Conservation (phyloP, 148 eudicot species). For the Pouteria glomerata region DNA sequence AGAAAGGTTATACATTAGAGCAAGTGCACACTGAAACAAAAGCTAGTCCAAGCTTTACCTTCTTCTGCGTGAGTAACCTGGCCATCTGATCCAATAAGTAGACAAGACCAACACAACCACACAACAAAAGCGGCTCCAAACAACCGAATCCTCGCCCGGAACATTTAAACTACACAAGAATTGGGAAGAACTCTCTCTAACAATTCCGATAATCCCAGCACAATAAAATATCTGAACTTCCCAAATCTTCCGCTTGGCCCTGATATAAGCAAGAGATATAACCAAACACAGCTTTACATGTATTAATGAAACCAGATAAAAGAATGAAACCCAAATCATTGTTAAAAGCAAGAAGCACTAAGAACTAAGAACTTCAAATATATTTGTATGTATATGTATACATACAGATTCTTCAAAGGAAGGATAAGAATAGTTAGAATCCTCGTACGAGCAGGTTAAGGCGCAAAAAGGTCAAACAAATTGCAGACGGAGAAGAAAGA, state of each 20-base stretch:
- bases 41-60: slow-evolving; percentile 14
- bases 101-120: slow-evolving; percentile 12
- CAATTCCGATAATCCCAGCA: neutral
- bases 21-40: neutral
- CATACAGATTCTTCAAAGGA: neutral
- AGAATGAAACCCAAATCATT: neutral
- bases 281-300: neutral
- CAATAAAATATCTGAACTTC: neutral
- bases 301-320: neutral
- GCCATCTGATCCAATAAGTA: slow-evolving; percentile 11
- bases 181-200: neutral
- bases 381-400: neutral
- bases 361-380: neutral
- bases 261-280: neutral
- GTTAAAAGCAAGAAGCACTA: neutral
- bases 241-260: slow-evolving; percentile 8
- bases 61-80: slow-evolving; percentile 19
- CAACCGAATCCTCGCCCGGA: slow-evolving; percentile 5
- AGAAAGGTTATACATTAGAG: neutral
- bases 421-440: neutral
- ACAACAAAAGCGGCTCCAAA: slow-evolving; percentile 2
- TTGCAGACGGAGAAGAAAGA: neutral
- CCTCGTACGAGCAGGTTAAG: neutral
- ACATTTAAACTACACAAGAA: slow-evolving; percentile 11
- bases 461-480: neutral